Evolutionary conservation across 2,329 filamentous ascomycete species (phyloP), one percentile per base, ranked within the genome.

Genomic region (Beauveria australis): DNA sequence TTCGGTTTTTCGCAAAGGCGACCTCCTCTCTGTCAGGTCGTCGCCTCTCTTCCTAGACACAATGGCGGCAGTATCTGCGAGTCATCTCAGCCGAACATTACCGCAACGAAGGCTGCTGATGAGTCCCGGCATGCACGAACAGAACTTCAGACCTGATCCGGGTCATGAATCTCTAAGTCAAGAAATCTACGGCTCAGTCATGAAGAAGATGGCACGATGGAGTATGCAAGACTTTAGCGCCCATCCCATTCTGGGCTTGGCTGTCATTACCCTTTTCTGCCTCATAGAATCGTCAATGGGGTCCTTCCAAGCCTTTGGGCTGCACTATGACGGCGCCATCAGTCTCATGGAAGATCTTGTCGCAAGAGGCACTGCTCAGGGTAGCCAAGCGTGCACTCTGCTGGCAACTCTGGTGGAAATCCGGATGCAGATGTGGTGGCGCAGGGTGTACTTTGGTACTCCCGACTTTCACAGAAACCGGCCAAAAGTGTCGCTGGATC

Each of bases 341-440:
- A 37, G 43, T 18, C 14, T 63, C 3, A 30, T 63, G n/a, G 19
- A 53, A 8, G 43, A 47, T 19, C 47, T 55, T 33, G 40, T 41
- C 1, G 8, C 53, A 16, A n/a, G 18, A 6, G 24, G 30, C 16
- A 53, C 53, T 5, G 26, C 40, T 19, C 14, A 24, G 30, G 3
- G 48, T 8, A 7, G 37, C 5, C 51, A 18, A 5, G 51, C 54
- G 22, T 44, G 19, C 28, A 61, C 33, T 2, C 47, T 68, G 6
- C 49, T 65, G 14, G 64, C 60, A 2, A 62, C 65, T 9, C 66
- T 65, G 55, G 49, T 67, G 1, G 61, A 64, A 28, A 53, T 62
- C 22, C 54, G 60, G 43, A 66, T 66, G 64, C 64, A 67, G 5
- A 67, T 66, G 51, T 68, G 65, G 65, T 67, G 66, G 67, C 63